Conservation (phyloP, 2,329 filamentous ascomycete genomes). For the Pestalotiopsis sp. region DNA sequence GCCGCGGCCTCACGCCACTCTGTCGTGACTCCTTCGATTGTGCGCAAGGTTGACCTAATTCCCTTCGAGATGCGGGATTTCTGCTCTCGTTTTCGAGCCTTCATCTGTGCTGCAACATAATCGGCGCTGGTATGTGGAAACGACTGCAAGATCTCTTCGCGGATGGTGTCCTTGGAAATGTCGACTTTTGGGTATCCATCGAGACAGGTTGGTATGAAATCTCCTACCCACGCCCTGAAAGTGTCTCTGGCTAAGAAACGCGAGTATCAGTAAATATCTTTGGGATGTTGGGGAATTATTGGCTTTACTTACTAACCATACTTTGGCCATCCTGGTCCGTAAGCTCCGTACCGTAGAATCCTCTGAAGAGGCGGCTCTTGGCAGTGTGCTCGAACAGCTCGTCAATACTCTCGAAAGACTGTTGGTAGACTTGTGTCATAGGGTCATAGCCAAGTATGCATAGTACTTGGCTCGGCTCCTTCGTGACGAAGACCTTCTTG, state of each 20-base stretch:
- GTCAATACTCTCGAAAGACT: background rate
- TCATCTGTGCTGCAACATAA: background rate
- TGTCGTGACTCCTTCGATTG: background rate
- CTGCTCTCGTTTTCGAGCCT: background rate
- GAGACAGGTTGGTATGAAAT: background rate
- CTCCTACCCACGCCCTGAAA: background rate
- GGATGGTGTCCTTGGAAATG: background rate
- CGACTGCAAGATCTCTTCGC: background rate
- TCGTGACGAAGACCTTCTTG: background rate
- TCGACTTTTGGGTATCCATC: background rate
- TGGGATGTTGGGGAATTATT: background rate
- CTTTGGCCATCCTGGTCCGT: background rate
- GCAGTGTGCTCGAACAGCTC: background rate
- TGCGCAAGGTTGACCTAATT: background rate
- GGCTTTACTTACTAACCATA: background rate
- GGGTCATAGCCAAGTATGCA: background rate
- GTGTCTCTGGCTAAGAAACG: background rate
- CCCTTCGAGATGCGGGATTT: background rate
- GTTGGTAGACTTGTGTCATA: background rate
- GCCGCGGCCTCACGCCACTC: background rate
- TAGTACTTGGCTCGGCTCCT: background rate
- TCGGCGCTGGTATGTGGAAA: background rate
- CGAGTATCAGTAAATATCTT: background rate
- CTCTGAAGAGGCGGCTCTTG: slow-evolving; percentile 1
- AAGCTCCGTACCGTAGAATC: background rate